phyloP scores from a whole-genome alignment of 306 rosid species.

The Cajanus cajan region DNA sequence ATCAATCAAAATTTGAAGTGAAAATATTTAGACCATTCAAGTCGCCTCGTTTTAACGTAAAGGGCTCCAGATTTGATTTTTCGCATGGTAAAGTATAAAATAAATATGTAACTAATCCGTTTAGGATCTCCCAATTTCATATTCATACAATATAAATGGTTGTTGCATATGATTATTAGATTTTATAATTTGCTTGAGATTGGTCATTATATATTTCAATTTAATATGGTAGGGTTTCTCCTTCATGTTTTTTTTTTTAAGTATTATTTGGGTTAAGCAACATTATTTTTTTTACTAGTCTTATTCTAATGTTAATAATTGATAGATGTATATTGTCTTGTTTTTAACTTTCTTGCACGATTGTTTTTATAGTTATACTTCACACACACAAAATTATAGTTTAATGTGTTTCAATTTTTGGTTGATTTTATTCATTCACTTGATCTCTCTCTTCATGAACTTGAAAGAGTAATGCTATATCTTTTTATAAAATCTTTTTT shows the following conservation, averaged over 20 bases:
- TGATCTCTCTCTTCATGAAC: too few species aligned
- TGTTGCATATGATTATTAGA: too few species aligned
- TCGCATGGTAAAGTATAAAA: not conserved
- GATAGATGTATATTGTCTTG: not conserved
- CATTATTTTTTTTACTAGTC: too few species aligned
- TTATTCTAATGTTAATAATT: not conserved
- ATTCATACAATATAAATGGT: too few species aligned
- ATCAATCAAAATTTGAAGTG: not conserved
- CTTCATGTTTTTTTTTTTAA: not conserved
- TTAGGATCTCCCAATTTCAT: too few species aligned
- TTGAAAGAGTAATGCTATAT: too few species aligned
- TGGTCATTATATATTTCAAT: not conserved
- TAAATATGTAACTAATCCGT: too few species aligned
- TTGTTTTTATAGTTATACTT: too few species aligned
- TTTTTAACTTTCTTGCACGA: not conserved
- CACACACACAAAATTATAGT: too few species aligned
- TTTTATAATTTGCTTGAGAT: not conserved
- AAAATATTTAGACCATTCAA: not conserved
- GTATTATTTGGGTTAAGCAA: not conserved
- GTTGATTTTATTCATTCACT: too few species aligned
- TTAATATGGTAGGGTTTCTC: not conserved
- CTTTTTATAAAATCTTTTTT: too few species aligned
- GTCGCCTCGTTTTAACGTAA: not conserved
- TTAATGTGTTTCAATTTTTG: too few species aligned
- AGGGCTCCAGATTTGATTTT: not conserved